phyloP scores from a whole-genome alignment of 768 basidiomycete species.

The Pulveroboletus frians region DNA sequence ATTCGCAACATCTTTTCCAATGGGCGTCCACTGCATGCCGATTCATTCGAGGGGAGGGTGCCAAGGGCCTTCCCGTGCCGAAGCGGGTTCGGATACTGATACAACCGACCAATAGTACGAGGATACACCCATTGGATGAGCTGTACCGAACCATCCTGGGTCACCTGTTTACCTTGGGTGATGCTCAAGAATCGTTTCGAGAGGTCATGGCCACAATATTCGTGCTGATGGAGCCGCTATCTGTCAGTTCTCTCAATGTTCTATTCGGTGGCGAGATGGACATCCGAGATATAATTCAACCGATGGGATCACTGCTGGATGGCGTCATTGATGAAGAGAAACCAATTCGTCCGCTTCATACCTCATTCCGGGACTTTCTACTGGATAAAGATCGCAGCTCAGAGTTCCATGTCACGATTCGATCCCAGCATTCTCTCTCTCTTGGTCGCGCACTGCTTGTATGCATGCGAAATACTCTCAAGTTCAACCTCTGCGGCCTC shows the following conservation, averaged over 20 bases:
- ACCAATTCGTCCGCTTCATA: neutral
- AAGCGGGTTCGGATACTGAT: neutral
- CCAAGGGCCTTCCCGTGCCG: neutral
- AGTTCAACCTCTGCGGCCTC: neutral
- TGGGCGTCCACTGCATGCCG: constrained; percentile 31
- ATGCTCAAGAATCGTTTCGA: neutral
- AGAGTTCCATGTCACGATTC: neutral
- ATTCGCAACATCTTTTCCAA: constrained; percentile 30
- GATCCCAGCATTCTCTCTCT: neutral
- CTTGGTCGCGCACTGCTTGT: neutral
- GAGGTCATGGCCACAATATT: neutral
- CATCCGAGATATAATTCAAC: neutral
- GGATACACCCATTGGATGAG: neutral
- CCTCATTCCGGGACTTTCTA: neutral
- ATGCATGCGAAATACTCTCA: neutral
- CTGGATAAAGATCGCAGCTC: neutral
- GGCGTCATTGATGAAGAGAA: neutral
- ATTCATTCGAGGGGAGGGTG: constrained; percentile 17
- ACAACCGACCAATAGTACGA: neutral
- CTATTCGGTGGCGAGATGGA: neutral
- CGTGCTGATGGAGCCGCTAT: neutral
- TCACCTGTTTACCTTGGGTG: neutral
- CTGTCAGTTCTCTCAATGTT: neutral
- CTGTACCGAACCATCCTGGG: neutral
- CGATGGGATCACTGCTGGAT: neutral